Evolutionary conservation across 305 asterid genomes (phyloP), one percentile per base, ranked within the genome.

Genomic region (Rubia balearica): DNA sequence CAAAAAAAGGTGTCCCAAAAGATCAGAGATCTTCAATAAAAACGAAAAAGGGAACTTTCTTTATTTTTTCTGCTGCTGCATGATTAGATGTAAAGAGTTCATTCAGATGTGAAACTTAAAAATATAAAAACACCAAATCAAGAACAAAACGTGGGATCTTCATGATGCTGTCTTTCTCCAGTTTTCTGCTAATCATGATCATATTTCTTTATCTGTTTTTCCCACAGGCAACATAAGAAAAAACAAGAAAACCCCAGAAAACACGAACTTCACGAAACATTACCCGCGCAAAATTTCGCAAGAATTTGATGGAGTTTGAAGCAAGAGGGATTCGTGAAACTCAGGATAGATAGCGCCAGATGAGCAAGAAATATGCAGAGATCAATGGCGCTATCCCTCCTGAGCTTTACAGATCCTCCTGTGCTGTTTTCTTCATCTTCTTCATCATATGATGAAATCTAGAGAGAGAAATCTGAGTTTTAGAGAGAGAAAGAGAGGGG

Each of bases 331-430:
- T 62, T 93, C 79, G 79, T 82, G 84, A 78, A 88, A 87, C 96
- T 84, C 96, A 87, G 96, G 96, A 90, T 90, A 68, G 97, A 90
- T 87, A 90, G 93, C 93, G 88, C 93, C 93, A 73, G 51, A 59
- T 13, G 12, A 9, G 60, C 6, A n/a, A n/a, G n/a, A n/a, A n/a
- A n/a, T n/a, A 61, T 13, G 53, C 24, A n/a, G 33, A 21, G 33
- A 56, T 56, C 62, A 19, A 60, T 74, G 97, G 96, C 83, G 95
- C 97, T 90, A 90, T 90, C 97, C 97, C 97, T 90, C 97, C 96
- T 90, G 97, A 90, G 97, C 97, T 88, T 90, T 70, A 82, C 85
- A 68, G 91, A 79, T 84, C 84, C 89, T 84, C 71, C 87, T 24
- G 4, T 79, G 78, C 87, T 77, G 45, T 71, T 45, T 51, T 49